phyloP scores from a whole-genome alignment of 768 basidiomycete genomes.

The Suillus decipiens region DNA sequence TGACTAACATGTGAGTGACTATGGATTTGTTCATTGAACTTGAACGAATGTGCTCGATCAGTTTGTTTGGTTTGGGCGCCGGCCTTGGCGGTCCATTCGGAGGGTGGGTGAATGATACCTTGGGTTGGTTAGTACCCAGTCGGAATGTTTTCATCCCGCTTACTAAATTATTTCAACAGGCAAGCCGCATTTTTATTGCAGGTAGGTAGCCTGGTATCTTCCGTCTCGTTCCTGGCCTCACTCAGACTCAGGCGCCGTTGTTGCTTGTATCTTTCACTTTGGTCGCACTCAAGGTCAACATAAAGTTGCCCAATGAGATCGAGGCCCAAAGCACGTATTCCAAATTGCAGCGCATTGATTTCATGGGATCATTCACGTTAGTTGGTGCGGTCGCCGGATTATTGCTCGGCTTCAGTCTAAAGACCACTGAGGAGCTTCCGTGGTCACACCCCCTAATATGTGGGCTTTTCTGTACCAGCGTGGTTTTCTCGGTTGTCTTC shows the following conservation, averaged over 20 bases:
- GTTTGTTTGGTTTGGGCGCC: constrained; percentile 82
- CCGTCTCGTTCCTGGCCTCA: constrained; percentile 14
- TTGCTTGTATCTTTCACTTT: constrained; percentile 70
- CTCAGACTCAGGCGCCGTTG: constrained; percentile 63
- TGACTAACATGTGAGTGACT: constrained; percentile 76
- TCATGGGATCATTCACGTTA: constrained; percentile 79
- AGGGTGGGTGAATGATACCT: constrained; percentile 81
- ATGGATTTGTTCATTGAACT: constrained; percentile 10
- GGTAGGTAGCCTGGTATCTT: constrained; percentile 42
- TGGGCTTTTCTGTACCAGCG: constrained; percentile 61
- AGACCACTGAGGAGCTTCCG: constrained; percentile 73
- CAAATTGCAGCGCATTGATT: constrained; percentile 81
- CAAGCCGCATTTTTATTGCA: constrained; percentile 84
- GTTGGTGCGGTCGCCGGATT: constrained; percentile 69
- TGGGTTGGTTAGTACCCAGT: constrained; percentile 69
- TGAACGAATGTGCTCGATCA: constrained; percentile 31
- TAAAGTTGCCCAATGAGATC: constrained; percentile 68
- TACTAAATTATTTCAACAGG: constrained; percentile 46
- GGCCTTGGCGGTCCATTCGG: constrained; percentile 80
- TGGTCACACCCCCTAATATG: constrained; percentile 77
- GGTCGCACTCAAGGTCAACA: constrained; percentile 77
- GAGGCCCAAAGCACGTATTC: constrained; percentile 57
- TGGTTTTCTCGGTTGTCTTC: constrained; percentile 59
- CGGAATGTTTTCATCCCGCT: neutral
- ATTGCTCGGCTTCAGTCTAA: constrained; percentile 75